phyloP scores from a whole-genome alignment of 129 eudicot species.

The Flaveria ramosissima region DNA sequence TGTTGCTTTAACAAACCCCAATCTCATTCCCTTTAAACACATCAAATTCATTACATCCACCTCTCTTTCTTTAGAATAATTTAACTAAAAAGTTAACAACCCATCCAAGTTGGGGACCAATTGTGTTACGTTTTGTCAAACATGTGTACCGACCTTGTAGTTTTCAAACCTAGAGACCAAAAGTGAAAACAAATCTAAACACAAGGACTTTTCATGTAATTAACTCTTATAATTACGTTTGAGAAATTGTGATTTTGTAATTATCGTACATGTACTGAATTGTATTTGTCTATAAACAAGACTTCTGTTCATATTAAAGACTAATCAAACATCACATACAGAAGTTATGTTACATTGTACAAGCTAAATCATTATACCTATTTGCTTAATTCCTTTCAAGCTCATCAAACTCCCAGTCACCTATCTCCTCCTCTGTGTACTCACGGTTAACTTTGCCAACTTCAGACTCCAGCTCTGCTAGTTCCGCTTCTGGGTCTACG shows the following conservation, averaged over 20 bases:
- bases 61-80: too few relatives aligned
- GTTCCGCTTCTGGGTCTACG: conserved; percentile 68
- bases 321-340: neutral
- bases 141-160: too few relatives aligned
- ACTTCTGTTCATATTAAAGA: neutral
- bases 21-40: too few relatives aligned
- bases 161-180: too few relatives aligned
- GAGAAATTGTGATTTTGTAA: neutral
- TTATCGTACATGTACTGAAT: too few relatives aligned
- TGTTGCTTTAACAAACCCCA: too few relatives aligned
- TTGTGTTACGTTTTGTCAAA: too few relatives aligned
- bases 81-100: too few relatives aligned
- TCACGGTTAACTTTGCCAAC: conserved; percentile 67
- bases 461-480: conserved; percentile 83
- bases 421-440: conserved; percentile 74
- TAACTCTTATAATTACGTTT: neutral
- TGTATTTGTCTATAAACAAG: neutral
- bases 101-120: too few relatives aligned
- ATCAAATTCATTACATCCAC: too few relatives aligned
- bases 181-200: too few relatives aligned
- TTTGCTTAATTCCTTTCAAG: conserved; percentile 77
- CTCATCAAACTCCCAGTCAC: conserved; percentile 94
- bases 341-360: conserved; percentile 8
- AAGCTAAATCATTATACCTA: conserved; percentile 13
- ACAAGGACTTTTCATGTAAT: too few relatives aligned